These are phyloP conservation scores for Eucalyptus camaldulensis DNA, from an alignment of 345 rosid species.

Conservation along the genomic window DNA sequence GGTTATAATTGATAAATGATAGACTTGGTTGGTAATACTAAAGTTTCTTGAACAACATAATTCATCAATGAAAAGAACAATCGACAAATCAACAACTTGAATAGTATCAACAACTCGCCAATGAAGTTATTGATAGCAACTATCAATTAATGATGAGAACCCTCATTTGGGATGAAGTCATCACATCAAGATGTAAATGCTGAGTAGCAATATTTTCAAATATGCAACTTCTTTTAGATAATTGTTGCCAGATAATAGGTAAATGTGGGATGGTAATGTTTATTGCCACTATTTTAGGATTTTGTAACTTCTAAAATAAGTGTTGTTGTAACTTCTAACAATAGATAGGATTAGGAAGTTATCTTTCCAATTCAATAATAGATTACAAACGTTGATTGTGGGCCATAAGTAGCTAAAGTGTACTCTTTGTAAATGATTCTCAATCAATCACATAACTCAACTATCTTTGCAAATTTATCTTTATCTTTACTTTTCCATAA, in stretches of 20 bases:
- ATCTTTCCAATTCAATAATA: too few relatives aligned
- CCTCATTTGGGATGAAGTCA: too few relatives aligned
- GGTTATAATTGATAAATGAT: not conserved
- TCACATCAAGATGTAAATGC: too few relatives aligned
- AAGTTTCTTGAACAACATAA: rapidly evolving
- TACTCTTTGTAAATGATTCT: not conserved
- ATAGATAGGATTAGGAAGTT: not conserved
- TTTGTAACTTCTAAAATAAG: too few relatives aligned
- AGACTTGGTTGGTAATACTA: not conserved
- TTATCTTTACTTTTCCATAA: too few relatives aligned
- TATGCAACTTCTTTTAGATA: too few relatives aligned
- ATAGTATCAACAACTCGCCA: not conserved
- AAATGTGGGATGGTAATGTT: not conserved
- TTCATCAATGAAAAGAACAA: not conserved
- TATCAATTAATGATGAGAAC: too few relatives aligned
- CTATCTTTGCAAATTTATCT: not conserved
- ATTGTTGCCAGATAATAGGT: not conserved
- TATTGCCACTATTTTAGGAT: not conserved
- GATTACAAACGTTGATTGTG: not conserved
- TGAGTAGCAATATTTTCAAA: too few relatives aligned
- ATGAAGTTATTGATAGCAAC: too few relatives aligned
- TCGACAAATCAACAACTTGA: rapidly evolving
- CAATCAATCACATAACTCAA: not conserved
- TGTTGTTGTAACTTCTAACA: too few relatives aligned
- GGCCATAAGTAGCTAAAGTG: not conserved